A percentile compares a stretch with the other conserved stretches of the same genome.
Evolutionary conservation across 768 basidiomycete genomes (phyloP).

Genomic region (Rhodotorula kratochvilovae): DNA sequence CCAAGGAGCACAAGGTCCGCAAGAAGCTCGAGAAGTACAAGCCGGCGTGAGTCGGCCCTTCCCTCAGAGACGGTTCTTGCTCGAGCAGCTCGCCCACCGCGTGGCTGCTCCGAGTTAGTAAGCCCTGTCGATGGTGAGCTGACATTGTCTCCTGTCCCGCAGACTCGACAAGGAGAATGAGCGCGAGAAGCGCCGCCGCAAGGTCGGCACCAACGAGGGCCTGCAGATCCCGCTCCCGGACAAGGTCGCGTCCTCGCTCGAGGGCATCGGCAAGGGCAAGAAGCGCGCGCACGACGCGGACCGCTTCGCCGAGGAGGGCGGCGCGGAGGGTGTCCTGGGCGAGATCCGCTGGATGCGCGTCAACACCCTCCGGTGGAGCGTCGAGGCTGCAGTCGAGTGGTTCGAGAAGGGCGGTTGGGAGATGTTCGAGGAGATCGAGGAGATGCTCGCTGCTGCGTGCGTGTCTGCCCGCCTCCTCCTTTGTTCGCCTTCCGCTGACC

Average conservation of each 20-base stretch:
- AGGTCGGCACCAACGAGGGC: constrained; percentile 63
- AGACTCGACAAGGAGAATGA: constrained; percentile 41
- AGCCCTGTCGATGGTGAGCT: background rate
- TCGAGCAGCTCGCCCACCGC: background rate
- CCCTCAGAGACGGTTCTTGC: background rate
- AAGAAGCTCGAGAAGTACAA: constrained; percentile 70
- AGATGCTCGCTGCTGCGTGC: constrained; percentile 37
- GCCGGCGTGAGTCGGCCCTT: constrained; percentile 38
- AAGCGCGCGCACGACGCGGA: constrained; percentile 32
- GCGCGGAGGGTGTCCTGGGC: constrained; percentile 18
- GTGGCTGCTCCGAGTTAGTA: background rate
- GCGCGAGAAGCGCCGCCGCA: constrained; percentile 50
- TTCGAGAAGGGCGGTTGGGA: constrained; percentile 38
- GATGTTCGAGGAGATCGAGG: constrained; percentile 33
- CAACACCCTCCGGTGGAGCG: constrained; percentile 66
- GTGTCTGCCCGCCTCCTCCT: constrained; percentile 6
- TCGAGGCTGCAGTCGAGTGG: constrained; percentile 59
- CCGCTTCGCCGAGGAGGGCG: constrained; percentile 29
- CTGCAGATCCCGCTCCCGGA: constrained; percentile 41
- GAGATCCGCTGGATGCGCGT: constrained; percentile 69
- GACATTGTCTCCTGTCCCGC: background rate
- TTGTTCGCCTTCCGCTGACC: constrained; percentile 2
- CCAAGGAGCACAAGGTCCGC: constrained; percentile 84
- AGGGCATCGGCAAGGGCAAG: constrained; percentile 41
- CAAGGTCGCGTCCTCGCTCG: constrained; percentile 28